A percentile compares a stretch with the other conserved stretches of the same genome.
Conservation (phyloP, 768 basidiomycete genomes). For the Leucocoprinus sp. region DNA sequence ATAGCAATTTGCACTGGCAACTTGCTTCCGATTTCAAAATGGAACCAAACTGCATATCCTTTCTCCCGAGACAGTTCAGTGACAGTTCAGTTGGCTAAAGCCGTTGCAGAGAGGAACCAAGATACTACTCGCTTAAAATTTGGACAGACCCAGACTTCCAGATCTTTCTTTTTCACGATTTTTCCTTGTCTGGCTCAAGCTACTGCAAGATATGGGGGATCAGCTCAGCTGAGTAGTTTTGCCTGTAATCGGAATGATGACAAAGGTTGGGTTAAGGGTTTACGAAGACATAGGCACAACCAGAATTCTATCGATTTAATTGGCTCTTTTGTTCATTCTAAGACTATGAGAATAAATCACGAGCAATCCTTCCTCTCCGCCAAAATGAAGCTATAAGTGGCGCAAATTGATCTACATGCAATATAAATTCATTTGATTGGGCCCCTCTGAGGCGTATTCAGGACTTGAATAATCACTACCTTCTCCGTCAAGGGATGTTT, state of each 20-base stretch:
- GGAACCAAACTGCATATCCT: too few species aligned
- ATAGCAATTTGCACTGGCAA: too few species aligned
- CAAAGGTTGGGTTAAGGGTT: slow-evolving; percentile 6
- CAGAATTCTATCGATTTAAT: slow-evolving; percentile 5
- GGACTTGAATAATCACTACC: not conserved
- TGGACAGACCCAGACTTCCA: too few species aligned
- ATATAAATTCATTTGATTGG: not conserved
- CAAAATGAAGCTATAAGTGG: not conserved
- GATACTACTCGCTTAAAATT: too few species aligned
- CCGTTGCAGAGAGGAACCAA: too few species aligned
- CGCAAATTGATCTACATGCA: not conserved
- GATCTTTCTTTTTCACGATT: too few species aligned
- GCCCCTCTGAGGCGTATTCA: not conserved
- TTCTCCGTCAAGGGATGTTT: slow-evolving; percentile 3
- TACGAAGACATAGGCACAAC: not conserved
- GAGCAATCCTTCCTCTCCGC: not conserved
- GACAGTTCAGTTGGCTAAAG: too few species aligned
- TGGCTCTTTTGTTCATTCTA: not conserved
- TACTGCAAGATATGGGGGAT: too few species aligned
- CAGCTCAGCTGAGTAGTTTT: not conserved
- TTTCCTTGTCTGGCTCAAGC: too few species aligned
- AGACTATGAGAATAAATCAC: not conserved
- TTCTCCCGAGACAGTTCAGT: too few species aligned
- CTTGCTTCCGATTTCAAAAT: too few species aligned
- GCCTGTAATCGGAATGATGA: not conserved